Evolutionary conservation across 2,329 filamentous ascomycete species (phyloP).

Genomic region (Clonostachys rhizophaga): DNA sequence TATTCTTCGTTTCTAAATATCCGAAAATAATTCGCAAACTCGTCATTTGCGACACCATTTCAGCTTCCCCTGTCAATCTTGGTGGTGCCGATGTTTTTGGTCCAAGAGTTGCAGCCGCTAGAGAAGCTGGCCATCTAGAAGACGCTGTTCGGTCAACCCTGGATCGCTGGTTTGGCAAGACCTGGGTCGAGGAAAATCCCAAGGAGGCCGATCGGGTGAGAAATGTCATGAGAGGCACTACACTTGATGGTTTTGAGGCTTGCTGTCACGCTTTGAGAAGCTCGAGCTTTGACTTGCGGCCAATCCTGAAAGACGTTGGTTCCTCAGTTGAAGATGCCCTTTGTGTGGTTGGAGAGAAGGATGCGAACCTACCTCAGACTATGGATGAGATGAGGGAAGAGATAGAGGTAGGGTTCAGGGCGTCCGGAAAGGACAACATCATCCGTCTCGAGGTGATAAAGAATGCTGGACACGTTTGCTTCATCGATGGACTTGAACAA

Average conservation of each 20-base stretch:
- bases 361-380: constrained; percentile 28
- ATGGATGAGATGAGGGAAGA: constrained; percentile 29
- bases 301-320: constrained; percentile 22
- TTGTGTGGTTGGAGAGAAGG: constrained; percentile 32
- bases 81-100: constrained; percentile 27
- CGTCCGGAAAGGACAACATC: constrained; percentile 11
- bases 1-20: constrained; percentile 30
- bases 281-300: constrained; percentile 28
- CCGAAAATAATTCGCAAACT: constrained; percentile 29
- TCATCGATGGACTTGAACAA: constrained; percentile 26
- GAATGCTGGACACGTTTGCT: constrained; percentile 30
- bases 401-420: constrained; percentile 23
- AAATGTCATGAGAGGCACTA: constrained; percentile 26
- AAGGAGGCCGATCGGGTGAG: constrained; percentile 26
- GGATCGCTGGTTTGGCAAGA: constrained; percentile 33
- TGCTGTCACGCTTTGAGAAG: constrained; percentile 31
- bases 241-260: constrained; percentile 31
- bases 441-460: constrained; percentile 26
- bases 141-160: constrained; percentile 21
- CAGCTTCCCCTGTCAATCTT: constrained; percentile 26
- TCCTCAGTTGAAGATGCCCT: constrained; percentile 23
- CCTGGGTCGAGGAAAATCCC: constrained; percentile 25
- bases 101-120: constrained; percentile 23
- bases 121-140: constrained; percentile 22
- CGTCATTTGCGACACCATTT: constrained; percentile 32